Evolutionary conservation across 1,284 basidiomycete species (phyloP), one percentile per base, ranked within the genome.

Genomic region (Puccinia hordei): DNA sequence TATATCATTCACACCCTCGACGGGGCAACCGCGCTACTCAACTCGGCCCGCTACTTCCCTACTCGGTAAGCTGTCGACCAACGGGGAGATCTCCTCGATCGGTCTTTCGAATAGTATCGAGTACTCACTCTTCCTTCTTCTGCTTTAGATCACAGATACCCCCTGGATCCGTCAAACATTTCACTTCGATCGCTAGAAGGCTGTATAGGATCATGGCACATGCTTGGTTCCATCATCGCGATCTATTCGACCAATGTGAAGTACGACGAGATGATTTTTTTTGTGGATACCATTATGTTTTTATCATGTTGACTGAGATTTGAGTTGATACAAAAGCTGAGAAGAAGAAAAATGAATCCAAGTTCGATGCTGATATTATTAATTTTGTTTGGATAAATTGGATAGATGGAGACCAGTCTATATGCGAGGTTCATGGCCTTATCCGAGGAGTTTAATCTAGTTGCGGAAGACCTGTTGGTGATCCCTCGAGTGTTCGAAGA

Each of bases 1-100:
- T 98, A 98, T 86, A 97, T 96, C 81, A 87, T 95, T 10, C 96
- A 98, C 86, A 96, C 95, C 0, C 88, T 97, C 15, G 95, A 98
- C 87, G 94, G 92, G 82, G 94, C 95, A 6, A 94, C 94, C 0
- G 93, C 93, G 0, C 89, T 97, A n/a, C 89, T 98, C 74, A 95
- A 95, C 86, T 95, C 93, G 2, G 90, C 93, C 3, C 89, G 93
- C 72, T 91, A 93, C n/a, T 98, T 99, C 84, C 95, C 96, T 5
- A 95, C 93, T n/a, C 88, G 94, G 91, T 93, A 84, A 81, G 87
- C 6, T 15, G 83, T 38, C 46, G 46, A 49, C 17, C 46, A 5
- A 49, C 46, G 8, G 46, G 17, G 17, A 10, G 46, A 10, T 49
- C 6, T 41, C 38, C 38, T 41, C 12, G 6, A 41, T 12, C 38